Evolutionary conservation across 148 eudicot species (phyloP), one percentile per base, ranked within the genome.

Genomic region (Selenicereus undatus): DNA sequence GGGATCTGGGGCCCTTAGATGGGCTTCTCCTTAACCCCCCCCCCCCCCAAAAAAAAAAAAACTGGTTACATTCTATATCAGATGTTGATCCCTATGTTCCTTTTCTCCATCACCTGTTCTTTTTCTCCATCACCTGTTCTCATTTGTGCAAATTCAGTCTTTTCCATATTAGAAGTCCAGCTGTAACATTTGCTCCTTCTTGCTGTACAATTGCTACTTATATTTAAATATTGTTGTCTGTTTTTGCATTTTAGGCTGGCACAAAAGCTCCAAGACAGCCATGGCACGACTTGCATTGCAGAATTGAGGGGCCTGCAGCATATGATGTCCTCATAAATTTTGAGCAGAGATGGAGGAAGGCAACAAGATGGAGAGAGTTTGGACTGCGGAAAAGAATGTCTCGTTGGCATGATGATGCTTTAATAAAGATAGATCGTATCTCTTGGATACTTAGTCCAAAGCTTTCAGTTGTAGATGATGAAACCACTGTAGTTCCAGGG

Each of bases 241-340:
- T 64, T 48, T 62, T 82, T 82, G 51, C 75, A 50, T 74, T 39
- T 78, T 80, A 96, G 99, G 89, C 85, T 79, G 99, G 97, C 81
- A 93, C 91, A 21, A 92, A 87, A 89, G 98, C 97, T 85, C 99
- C 99, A 52, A 93, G 99, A 80, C 91, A 96, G 81, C 98, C 99
- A 42, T 96, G 99, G 99, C 99, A 95, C 87, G 98, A 95, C 84
- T 85, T 93, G 83, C 98, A 95, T 82, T 91, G 97, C 86, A 90
- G 85, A 85, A 86, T 96, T 72, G 99, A 96, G 26, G 99, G 99
- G 18, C 95, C 97, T 85, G 99, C 99, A 84, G 98, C 97, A 74
- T 95, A 93, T 89, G 98, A 95, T 81, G 94, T 91, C 86, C 94
- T 95, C 30, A 84, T 93, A 78, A 96, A 96, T 85, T 96, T 96